Conservation (phyloP, 208 protist species). For the Phytomonas sp. region DNA sequence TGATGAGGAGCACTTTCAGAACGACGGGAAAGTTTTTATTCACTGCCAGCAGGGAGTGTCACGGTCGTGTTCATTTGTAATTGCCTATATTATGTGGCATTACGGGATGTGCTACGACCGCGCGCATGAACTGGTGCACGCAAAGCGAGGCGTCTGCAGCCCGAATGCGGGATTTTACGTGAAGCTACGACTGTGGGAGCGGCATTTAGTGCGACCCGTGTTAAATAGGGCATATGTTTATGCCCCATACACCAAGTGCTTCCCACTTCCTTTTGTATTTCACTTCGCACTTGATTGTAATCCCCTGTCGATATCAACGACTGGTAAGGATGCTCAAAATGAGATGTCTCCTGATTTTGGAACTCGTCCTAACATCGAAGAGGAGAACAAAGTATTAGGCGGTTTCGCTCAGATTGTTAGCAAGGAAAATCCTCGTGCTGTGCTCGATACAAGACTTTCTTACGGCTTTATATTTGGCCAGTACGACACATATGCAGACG, state of each 20-base stretch:
- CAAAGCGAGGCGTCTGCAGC: conserved; percentile 59
- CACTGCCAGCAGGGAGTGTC: conserved; percentile 94
- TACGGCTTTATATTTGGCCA: conserved; percentile 45
- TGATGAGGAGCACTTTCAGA: conserved; percentile 34
- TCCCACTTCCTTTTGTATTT: conserved; percentile 47
- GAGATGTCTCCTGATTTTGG: background rate
- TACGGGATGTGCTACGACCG: conserved; percentile 69
- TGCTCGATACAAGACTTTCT: conserved; percentile 35
- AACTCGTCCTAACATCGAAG: background rate
- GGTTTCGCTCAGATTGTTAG: background rate
- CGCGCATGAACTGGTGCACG: conserved; percentile 73
- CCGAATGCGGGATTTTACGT: conserved; percentile 90
- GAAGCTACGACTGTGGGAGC: conserved; percentile 74
- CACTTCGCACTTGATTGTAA: conserved; percentile 26
- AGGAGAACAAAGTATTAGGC: conserved; percentile 1
- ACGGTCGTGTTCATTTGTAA: conserved; percentile 82
- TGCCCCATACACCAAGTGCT: conserved; percentile 39
- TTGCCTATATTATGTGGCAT: conserved; percentile 91
- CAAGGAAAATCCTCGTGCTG: background rate
- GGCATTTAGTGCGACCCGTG: conserved; percentile 35
- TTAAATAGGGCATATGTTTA: conserved; percentile 53
- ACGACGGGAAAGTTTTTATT: conserved; percentile 75
- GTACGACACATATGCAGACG: background rate
- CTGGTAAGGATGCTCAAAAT: background rate
- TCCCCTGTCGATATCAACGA: conserved; percentile 6